Evolutionary conservation across 345 rosid species (phyloP), one percentile per base, ranked within the genome.

Genomic region (Arabidopsis suecica): DNA sequence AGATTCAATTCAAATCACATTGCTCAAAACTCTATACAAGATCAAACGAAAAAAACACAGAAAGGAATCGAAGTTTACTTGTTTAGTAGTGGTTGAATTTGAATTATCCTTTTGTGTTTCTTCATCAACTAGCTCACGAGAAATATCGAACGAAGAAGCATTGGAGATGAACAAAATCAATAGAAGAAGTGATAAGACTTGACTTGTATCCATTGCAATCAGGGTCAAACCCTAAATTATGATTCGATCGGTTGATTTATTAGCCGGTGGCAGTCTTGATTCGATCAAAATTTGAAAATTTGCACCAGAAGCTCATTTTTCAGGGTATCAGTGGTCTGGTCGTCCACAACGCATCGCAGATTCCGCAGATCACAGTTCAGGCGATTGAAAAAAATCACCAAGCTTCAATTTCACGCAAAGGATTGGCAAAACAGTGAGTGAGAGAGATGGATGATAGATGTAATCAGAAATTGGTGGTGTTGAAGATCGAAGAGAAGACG

Each of bases 141-240:
- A 37, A 49, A 22, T 62, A 42, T 65, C 47, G 16, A 64, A 49
- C 54, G 74, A 72, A 0, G 85, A 72, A 65, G 80, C 89, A 45
- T 67, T 30, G 70, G 91, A 85, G 82, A 79, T 59, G 41, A 83
- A 41, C 36, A 85, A 58, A 73, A 88, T 28, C 82, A 87, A 74
- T 3, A 83, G 75, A 63, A 88, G 1, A 62, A 83, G 70, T 45
- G 79, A 78, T 8, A 65, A 38, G 11, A 73, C 69, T 77, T 73
- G 72, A 72, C 49, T 80, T 79, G 60, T 77, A 32, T 37, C 87
- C 88, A 87, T 85, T 44, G 80, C 69, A 71, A 57, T 18, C 9
- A 59, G 41, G 40, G 44, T 61, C 60, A 47, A 51, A 53, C 32
- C 67, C 78, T 38, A 58, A 48, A 47, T 16, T 48, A 58, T 48